Evolutionary conservation across 75 land plant genomes (phyloP).

Genomic region (Chamaecyparis obtusa): DNA sequence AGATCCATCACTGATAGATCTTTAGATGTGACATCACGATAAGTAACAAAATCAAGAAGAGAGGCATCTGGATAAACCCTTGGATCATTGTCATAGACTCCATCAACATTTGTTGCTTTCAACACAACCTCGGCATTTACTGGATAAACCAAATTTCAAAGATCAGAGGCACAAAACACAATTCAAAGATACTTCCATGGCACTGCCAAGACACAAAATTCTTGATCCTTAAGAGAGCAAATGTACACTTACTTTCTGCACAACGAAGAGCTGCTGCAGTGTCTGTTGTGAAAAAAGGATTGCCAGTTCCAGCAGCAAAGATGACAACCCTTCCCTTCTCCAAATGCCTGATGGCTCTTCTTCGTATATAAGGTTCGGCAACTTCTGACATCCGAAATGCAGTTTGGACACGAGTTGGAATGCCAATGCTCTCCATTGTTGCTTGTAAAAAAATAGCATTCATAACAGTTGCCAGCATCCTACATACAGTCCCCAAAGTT

Average conservation of each 20-base stretch:
- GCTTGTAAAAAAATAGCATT: constrained; percentile 97
- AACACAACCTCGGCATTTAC: constrained; percentile 96
- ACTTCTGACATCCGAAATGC: constrained; percentile 97
- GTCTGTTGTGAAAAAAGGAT: constrained; percentile 98
- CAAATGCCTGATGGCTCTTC: constrained; percentile 93
- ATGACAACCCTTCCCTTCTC: constrained; percentile 98
- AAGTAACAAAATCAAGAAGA: constrained; percentile 68
- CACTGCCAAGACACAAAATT: background rate
- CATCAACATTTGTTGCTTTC: constrained; percentile 98
- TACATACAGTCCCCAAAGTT: constrained; percentile 17
- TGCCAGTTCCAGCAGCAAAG: constrained; percentile 98
- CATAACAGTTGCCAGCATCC: constrained; percentile 99
- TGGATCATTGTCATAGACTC: constrained; percentile 90
- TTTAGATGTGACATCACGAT: constrained; percentile 77
- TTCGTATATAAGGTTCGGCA: constrained; percentile 96
- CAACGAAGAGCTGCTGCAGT: constrained; percentile 98
- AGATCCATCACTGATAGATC: constrained; percentile 95
- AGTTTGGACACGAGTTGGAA: constrained; percentile 95
- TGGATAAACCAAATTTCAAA: constrained; percentile 29
- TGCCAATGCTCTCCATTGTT: constrained; percentile 95
- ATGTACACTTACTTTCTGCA: constrained; percentile 76
- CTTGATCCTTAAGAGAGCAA: constrained; percentile 2
- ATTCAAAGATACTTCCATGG: background rate
- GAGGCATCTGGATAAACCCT: constrained; percentile 62
- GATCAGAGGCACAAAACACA: background rate